phyloP scores from a whole-genome alignment of 169 alveolate genomes.

The Eimeria acervulina region DNA sequence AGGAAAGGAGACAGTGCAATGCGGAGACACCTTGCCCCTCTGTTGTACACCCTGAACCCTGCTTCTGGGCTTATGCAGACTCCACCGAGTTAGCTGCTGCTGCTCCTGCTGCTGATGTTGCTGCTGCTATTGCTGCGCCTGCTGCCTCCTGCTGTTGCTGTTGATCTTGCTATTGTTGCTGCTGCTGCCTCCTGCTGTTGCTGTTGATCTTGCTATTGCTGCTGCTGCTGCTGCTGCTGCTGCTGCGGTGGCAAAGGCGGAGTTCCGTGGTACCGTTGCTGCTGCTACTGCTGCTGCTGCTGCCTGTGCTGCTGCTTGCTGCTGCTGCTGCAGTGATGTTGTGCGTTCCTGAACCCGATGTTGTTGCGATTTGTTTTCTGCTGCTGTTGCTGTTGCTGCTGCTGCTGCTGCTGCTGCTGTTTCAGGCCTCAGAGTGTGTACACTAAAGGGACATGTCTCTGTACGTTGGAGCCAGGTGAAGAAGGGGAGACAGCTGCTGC shows the following conservation, averaged over 20 bases:
- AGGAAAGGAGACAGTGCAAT: not conserved
- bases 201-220: not conserved
- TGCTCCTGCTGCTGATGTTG: constrained; percentile 43
- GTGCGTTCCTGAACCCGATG: not conserved
- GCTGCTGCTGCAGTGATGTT: constrained; percentile 3
- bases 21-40: not conserved
- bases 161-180: too few species aligned
- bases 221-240: not conserved
- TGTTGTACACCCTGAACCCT: constrained; percentile 1
- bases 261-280: not conserved
- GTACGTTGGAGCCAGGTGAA: not conserved
- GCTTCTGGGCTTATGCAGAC: constrained; percentile 50
- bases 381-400: constrained; percentile 10
- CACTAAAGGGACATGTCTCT: constrained; percentile 13
- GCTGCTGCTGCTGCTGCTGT: constrained; percentile 35
- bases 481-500: not conserved
- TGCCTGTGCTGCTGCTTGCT: constrained; percentile 4
- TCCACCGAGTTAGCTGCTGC: not conserved
- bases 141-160: too few species aligned
- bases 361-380: not conserved
- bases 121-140: not conserved
- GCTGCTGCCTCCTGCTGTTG: too few species aligned
- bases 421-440: constrained; percentile 39
- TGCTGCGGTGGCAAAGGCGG: not conserved
- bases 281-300: constrained; percentile 34